Evolutionary conservation across 2,329 filamentous ascomycete genomes (phyloP), one percentile per base, ranked within the genome.

Genomic region (Phaeosphaeria sp.): DNA sequence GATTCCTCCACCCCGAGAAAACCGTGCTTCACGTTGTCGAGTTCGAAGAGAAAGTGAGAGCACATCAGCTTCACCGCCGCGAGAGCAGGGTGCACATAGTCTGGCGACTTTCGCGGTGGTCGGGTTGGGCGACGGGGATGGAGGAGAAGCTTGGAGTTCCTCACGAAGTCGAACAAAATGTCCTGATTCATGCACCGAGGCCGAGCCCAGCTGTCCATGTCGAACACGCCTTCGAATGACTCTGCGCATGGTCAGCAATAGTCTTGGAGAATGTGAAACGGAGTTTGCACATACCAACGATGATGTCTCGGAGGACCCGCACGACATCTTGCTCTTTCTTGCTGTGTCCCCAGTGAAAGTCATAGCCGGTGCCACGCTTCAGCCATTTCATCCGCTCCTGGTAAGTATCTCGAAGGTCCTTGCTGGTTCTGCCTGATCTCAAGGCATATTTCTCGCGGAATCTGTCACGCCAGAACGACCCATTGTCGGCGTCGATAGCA

Each of bases 391-490:
- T 61, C 15, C 69, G 70, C 7, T 44, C 46, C 64, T 78, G 70
- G 59, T 82, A 82, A 44, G 70, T 45, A 7, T 65, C 68, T 56
- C 73, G 77, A 55, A 80, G 64, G 6, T 75, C 62, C 8, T 61
- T 48, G 51, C 76, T 74, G 45, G 69, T 43, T 24, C 47, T 51
- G 49, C 62, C 57, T 0, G 57, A 36, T 3, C 58, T 60, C 49
- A 63, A 55, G 30, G 83, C 83, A 60, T 79, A 86, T 24, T 55
- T 71, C 21, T 70, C 54, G 15, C 74, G 66, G 62, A 82, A 86
- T 18, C 73, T 76, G 39, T 66, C 60, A 36, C 80, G 78, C 83
- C 83, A 86, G 65, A 84, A 81, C 6, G 77, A 79, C 22, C 63
- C 55, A 9, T 74, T 63, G 43, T 79, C 75, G 5, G 70, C 74